Percentiles rank a stretch among this genome's conserved stretches.
These are phyloP conservation scores for Globisporangium emineosum DNA, from an alignment of 352 stramenopile genomes.

Conservation along the genomic window DNA sequence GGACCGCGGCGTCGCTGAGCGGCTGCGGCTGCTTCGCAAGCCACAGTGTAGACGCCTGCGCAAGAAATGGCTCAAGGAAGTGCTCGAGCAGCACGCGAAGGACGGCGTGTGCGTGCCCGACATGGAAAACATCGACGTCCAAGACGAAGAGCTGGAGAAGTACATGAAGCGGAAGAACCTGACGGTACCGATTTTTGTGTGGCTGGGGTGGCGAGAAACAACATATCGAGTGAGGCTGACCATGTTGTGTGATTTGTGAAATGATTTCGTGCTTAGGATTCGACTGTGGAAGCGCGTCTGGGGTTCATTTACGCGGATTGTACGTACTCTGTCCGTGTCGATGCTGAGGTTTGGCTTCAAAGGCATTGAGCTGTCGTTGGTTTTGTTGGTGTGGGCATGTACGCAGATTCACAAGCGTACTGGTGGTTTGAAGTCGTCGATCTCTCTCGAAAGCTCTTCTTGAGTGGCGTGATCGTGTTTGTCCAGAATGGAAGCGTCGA, in stretches of 20 bases:
- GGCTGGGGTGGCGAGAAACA: neutral
- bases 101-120: conserved; percentile 44
- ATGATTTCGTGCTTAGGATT: conserved; percentile 34
- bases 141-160: conserved; percentile 62
- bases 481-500: conserved; percentile 67
- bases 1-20: conserved; percentile 44
- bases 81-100: conserved; percentile 42
- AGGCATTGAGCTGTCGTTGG: neutral
- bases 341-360: neutral
- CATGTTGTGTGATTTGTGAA: neutral
- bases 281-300: conserved; percentile 56
- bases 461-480: conserved; percentile 74
- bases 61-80: conserved; percentile 63
- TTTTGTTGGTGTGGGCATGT: conserved; percentile 11
- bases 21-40: conserved; percentile 44
- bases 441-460: conserved; percentile 70
- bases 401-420: conserved; percentile 50
- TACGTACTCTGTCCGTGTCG: no score
- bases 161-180: conserved; percentile 81
- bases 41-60: conserved; percentile 36
- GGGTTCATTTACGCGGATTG: conserved; percentile 82
- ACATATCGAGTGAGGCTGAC: neutral
- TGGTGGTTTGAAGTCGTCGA: conserved; percentile 86
- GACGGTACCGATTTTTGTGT: conserved; percentile 23
- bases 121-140: conserved; percentile 55